Base-by-base conservation (phyloP, 192 early-diverging fungal genomes). In the Coemansia sp. region DNA sequence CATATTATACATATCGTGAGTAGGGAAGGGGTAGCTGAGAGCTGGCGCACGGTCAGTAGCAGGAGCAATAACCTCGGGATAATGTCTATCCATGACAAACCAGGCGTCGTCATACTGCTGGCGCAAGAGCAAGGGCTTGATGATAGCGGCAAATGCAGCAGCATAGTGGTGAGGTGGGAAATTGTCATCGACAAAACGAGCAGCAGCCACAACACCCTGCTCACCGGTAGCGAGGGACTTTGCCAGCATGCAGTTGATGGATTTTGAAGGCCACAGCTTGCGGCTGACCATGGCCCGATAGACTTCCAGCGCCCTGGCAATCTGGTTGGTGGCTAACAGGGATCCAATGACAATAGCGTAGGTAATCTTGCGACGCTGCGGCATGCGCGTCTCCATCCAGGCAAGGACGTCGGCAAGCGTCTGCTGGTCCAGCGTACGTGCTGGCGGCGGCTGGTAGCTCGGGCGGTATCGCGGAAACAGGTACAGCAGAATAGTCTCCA, bases 181-280 rank as follows among this genome's bases (percentile, higher is more conserved):
- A 13, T 17, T 29, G 0, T 22, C 22, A 17, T 67, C 50, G 20
- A 74, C 68, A 60, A 82, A 82, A 10, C 64, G 45, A 0, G 53
- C 53, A 0, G 53, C 59, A 5, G 2, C 19, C 24, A 39, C 65
- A 8, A 24, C 24, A 17, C 44, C 36, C 40, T n/a, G 5, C 17
- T 32, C 29, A 7, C 10, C 41, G 31, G 32, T 20, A 17, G 65
- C 62, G 1, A 80, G 50, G 0, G 74, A 75, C 5, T 36, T 22
- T 13, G 65, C 75, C 8, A 82, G 11, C 80, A 82, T 82, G 70
- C 75, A 77, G 50, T 74, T 77, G 44, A 82, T 44, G 1, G 80
- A 61, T 39, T 55, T 61, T n/a, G 75, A 31, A 36, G 75, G 74
- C 66, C 71, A 65, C 51, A 82, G 55, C 24, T 58, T 44, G 48